phyloP scores from a whole-genome alignment of 2,329 filamentous ascomycete species.

The Aspergillus ochraceoroseus region DNA sequence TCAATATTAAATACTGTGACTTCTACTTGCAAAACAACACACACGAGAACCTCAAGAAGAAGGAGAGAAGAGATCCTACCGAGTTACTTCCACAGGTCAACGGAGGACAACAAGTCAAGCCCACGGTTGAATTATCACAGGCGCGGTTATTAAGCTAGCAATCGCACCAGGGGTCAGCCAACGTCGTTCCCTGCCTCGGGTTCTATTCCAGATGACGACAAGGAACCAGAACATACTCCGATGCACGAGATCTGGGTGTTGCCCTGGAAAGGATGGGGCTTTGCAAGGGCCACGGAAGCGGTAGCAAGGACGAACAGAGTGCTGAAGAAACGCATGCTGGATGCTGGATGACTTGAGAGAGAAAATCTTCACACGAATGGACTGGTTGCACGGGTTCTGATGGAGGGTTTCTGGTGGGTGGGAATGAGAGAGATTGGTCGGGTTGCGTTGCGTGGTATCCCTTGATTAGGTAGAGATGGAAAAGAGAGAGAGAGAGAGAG shows the following conservation, averaged over 20 bases:
- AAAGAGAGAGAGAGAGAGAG: too few relatives aligned
- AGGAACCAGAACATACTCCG: conserved; percentile 3
- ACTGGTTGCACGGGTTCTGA: too few relatives aligned
- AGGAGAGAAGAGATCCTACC: conserved; percentile 1
- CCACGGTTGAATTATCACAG: conserved; percentile 5
- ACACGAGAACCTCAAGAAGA: too few relatives aligned
- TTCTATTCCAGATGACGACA: too few relatives aligned
- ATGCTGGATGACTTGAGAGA: too few relatives aligned
- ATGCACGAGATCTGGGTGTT: conserved; percentile 6
- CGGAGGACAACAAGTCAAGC: conserved; percentile 4
- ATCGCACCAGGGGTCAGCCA: too few relatives aligned
- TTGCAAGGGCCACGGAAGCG: background rate
- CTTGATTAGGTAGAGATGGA: too few relatives aligned
- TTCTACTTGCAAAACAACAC: too few relatives aligned
- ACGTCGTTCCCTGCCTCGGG: too few relatives aligned
- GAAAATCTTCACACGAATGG: too few relatives aligned
- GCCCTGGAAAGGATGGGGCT: background rate
- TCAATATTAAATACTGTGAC: too few relatives aligned
- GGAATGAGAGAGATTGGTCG: background rate
- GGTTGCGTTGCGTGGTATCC: too few relatives aligned
- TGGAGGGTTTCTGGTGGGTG: background rate
- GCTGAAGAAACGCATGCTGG: conserved; percentile 7
- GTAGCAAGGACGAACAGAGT: conserved; percentile 3
- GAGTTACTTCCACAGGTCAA: conserved; percentile 3
- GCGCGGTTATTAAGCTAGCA: conserved; percentile 4